Percentiles rank a stretch among this genome's conserved stretches.
Conservation (phyloP, 2,329 filamentous ascomycete genomes). For the Apiospora saccharicola region DNA sequence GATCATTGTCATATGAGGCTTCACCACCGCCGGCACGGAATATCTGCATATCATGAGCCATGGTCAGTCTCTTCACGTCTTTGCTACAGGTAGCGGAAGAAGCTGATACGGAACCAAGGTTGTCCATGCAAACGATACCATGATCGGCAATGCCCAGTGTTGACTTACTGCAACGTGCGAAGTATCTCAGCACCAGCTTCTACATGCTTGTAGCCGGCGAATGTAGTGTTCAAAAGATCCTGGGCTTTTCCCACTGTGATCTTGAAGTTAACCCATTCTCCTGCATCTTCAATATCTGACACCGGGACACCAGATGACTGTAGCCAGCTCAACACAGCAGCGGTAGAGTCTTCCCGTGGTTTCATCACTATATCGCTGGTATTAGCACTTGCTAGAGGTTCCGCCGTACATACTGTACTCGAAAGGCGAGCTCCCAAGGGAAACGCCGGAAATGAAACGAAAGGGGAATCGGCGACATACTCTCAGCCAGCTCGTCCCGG, state of each 20-base stretch:
- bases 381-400: not conserved
- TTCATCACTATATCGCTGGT: conserved; percentile 33
- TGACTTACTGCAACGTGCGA: conserved; percentile 48
- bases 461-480: conserved; percentile 46
- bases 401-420: conserved; percentile 44
- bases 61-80: conserved; percentile 45
- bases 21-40: conserved; percentile 64
- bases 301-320: conserved; percentile 55
- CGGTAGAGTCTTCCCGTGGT: conserved; percentile 49
- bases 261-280: conserved; percentile 65
- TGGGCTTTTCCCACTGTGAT: conserved; percentile 60
- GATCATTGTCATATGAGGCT: conserved; percentile 65
- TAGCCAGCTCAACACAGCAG: conserved; percentile 64
- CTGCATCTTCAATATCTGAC: conserved; percentile 56
- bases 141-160: not conserved
- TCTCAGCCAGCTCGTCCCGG: conserved; percentile 58
- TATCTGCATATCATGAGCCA: conserved; percentile 61
- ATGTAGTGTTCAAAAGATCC: conserved; percentile 62
- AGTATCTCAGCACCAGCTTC: conserved; percentile 53
- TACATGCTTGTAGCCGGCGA: conserved; percentile 61
- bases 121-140: too few relatives aligned
- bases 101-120: too few relatives aligned
- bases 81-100: too few relatives aligned
- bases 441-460: not conserved
- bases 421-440: not conserved